Evolutionary conservation across 495 filamentous ascomycete species (phyloP), one percentile per base, ranked within the genome.

Genomic region (Tuber magnatum): DNA sequence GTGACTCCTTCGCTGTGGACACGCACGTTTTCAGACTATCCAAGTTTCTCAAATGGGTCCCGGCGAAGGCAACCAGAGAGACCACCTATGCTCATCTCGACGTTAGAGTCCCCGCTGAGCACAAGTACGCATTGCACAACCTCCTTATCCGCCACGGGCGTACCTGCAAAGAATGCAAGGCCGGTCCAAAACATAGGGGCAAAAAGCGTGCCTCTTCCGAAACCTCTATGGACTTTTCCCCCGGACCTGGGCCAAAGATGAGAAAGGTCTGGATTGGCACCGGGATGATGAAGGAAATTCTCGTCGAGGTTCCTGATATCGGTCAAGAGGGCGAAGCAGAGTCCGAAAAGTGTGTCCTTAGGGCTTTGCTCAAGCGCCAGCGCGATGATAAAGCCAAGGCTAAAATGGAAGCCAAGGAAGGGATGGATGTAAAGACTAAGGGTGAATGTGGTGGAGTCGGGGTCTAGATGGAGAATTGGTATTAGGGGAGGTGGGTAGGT

Each of bases 71-170:
- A 1, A 91, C 85, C 18, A 86, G 90, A 39, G 88, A 94, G 69
- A 89, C 89, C 24, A 90, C 92, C 0, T 97, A 92, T 83, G 87
- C 87, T 35, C 95, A 99, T 81, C 88, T 91, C 44, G 94, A 99
- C 56, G 89, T 92, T 28, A 87, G 88, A 10, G 89, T 97, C 43
- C 94, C 94, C 0, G 89, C 97, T 80, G 87, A 93, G 68, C 84
- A 96, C 38, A 99, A 98, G 83, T 98, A 97, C 78, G 86, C 90
- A 3, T 87, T 98, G 7, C 95, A 99, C 83, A 89, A 93, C 77
- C 86, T 97, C 0, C 89, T 99, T 65, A 94, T 97, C 72, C 87
- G 87, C 4, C 95, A 99, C 84, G 95, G 95, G 1, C 91, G 92
- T 82, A 85, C 84, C 0, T 99, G 95, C 84, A 88, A 87, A 7